phyloP scores from a whole-genome alignment of 2,329 filamentous ascomycete genomes.

The Xylariales sp. region DNA sequence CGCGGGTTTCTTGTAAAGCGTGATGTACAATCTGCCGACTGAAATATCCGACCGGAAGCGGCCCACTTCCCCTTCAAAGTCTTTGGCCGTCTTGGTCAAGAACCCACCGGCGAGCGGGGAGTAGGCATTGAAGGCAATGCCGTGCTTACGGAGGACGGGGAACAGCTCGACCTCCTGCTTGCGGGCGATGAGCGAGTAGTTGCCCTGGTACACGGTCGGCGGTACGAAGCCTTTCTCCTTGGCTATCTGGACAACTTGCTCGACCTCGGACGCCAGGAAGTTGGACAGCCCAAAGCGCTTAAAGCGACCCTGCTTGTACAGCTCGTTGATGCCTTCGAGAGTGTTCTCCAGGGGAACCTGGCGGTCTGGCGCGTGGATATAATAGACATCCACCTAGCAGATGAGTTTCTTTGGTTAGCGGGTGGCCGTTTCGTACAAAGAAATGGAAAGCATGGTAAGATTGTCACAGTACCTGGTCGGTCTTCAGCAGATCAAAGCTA shows the following conservation, averaged over 20 bases:
- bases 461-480: no score
- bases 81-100: slow-evolving; percentile 31
- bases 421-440: no score
- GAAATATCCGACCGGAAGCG: slow-evolving; percentile 8
- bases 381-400: slow-evolving; percentile 61
- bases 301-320: slow-evolving; percentile 70
- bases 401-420: slow-evolving; percentile 1
- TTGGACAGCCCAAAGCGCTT: slow-evolving; percentile 67
- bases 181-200: slow-evolving; percentile 35
- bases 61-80: slow-evolving; percentile 6
- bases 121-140: slow-evolving; percentile 41
- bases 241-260: no score
- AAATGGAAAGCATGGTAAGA: no score
- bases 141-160: slow-evolving; percentile 36
- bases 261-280: slow-evolving; percentile 72
- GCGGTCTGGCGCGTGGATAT: slow-evolving; percentile 59
- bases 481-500: no score
- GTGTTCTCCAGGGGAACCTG: slow-evolving; percentile 64
- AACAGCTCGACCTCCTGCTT: slow-evolving; percentile 33
- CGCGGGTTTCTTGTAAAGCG: slow-evolving; percentile 10
- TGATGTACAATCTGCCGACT: slow-evolving; percentile 4
- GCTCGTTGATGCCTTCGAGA: slow-evolving; percentile 60
- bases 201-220: slow-evolving; percentile 40
- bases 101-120: slow-evolving; percentile 56
- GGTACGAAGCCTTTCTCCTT: slow-evolving; percentile 34